Evolutionary conservation across 2,329 filamentous ascomycete species (phyloP).

Genomic region (Leptographium wingfieldii): DNA sequence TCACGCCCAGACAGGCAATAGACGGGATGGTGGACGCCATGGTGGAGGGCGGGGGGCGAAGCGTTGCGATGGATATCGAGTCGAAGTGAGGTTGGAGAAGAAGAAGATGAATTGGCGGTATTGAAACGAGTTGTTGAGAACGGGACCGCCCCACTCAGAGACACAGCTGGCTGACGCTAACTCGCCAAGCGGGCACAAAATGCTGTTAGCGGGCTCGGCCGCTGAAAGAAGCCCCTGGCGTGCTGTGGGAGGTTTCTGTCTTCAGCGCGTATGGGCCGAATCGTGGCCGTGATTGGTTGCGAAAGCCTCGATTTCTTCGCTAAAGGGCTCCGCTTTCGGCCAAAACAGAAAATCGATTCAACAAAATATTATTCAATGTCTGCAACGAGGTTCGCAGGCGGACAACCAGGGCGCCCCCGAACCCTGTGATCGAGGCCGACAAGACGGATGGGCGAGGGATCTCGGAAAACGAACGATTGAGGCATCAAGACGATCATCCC

Average conservation of each 20-base stretch:
- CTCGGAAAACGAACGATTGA: background rate
- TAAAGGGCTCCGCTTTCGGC: background rate
- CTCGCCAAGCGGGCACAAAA: background rate
- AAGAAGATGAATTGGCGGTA: background rate
- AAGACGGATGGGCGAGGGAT: background rate
- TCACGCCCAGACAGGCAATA: conserved; percentile 86
- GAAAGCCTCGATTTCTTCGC: background rate
- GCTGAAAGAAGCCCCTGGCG: background rate
- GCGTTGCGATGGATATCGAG: background rate
- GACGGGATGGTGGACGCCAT: conserved; percentile 58
- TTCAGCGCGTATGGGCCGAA: background rate
- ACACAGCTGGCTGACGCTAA: background rate
- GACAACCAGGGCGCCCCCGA: background rate
- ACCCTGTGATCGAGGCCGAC: background rate
- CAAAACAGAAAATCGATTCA: background rate
- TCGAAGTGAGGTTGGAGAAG: background rate
- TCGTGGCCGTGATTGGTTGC: background rate
- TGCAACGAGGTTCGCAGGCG: background rate
- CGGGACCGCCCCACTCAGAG: background rate
- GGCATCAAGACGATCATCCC: background rate
- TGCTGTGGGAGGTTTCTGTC: background rate
- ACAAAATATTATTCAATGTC: background rate
- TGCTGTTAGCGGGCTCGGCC: background rate
- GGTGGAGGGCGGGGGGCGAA: background rate
- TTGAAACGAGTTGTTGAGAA: background rate